Base-by-base conservation (phyloP, 345 rosid species). In the Eucalyptus melliodora region DNA sequence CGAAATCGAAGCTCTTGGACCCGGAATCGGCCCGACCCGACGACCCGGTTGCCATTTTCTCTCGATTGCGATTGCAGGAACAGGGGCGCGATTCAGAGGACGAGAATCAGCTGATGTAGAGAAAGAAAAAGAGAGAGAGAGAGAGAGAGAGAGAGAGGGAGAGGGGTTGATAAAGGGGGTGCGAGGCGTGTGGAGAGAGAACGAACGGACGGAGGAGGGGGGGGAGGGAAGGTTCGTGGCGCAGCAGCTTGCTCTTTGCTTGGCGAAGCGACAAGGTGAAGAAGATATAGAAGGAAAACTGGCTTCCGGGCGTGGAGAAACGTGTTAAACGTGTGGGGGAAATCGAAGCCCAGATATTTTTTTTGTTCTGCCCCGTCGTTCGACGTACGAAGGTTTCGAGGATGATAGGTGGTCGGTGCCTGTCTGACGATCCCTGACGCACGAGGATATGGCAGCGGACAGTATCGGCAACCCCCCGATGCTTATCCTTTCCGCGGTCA, bases 1-100 rank as follows among this genome's bases (percentile, higher is more conserved):
- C 98, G 30, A 98, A 98, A 95, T 97, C 99, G 90, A 96, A 98
- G 5, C 96, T 97, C 89, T 96, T 95, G 44, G 98, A 92, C 86
- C 93, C 96, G 59, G 96, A 89, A 88, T 92, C 95, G 89, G 91
- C 91, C 91, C 96, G 93, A 89, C 94, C 97, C 89, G 97, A 94
- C 53, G 96, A 92, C 77, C 98, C 97, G 87, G 99, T 95, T 59
- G 98, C 99, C 99, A 98, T 98, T 86, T 69, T 49, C 62, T 56
- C 62, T 49, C 87, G 47, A 9, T 51, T 69, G 23, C 53, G 53
- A 86, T 31, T 7, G 14, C 47, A 34, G 12, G 65, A 86, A 44
- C 40, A 24, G 80, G 37, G 51, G 26, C 59, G 37, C 59, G 40
- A 62, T 31, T 60, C 81, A 40, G 85, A 23, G 42, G 85, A 40